Base-by-base conservation (phyloP, 176 grass and related monocot species). In the Oryza longistaminata region DNA sequence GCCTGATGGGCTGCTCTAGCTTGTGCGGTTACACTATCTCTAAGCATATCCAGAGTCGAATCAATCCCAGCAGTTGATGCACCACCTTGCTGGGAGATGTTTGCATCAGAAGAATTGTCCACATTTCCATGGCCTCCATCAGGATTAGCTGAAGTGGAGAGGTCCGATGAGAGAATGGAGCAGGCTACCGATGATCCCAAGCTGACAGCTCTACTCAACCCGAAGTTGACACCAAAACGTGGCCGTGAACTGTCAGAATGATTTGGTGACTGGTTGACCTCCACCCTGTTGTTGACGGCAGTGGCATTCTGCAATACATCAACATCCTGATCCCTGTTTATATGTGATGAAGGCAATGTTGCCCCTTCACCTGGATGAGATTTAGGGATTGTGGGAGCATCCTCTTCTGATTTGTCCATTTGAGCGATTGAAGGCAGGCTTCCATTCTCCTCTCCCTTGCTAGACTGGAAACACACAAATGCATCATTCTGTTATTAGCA, bases 151-250 rank as follows among this genome's bases (percentile, higher is more conserved):
- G 92, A 82, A 93, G 88, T 26, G 14, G 90, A 67, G 25, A 85
- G 71, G 74, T 72, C 71, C 10, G 80, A 80, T 66, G 91, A 94
- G 81, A 94, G 86, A 66, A 99, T 64, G 72, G 92, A 89, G 71
- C 79, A 87, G 15, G 93, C 78, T 25, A 75, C 84, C 1, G 92
- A 92, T 67, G 97, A 96, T 55, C 97, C 97, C 75, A 99, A 86
- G 74, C 93, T 96, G 75, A 91, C 86, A 24, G 93, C 92, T 92
- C 93, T 90, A 50, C 91, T 96, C 83, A 99, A 75, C 74, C 93
- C 90, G 75, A 90, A 94, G 68, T 85, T 96, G 82, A 83, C 80
- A 86, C 77, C 88, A 82, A 99, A 92, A 68, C 45, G 85, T 70
- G 84, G 67, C 9, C 55, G 80, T 11, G 84, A 64, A 75, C 90